These are phyloP conservation scores for Dothistroma septosporum DNA, from an alignment of 2,329 filamentous ascomycete genomes.

Conservation along the genomic window DNA sequence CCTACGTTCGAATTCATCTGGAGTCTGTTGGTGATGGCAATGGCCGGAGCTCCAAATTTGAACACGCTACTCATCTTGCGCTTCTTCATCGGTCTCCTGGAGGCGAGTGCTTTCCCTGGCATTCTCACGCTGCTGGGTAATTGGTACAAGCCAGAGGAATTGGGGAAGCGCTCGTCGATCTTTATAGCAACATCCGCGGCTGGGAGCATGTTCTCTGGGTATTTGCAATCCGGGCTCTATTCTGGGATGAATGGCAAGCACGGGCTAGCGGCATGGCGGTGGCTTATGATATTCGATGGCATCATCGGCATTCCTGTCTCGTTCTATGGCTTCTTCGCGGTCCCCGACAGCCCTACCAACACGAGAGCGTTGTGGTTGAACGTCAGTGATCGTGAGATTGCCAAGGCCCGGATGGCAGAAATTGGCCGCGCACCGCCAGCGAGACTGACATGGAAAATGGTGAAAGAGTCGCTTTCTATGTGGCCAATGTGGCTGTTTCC, in stretches of 20 bases:
- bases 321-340: slow-evolving; percentile 16
- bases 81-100: slow-evolving; percentile 9
- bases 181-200: slow-evolving; percentile 16
- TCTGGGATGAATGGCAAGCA: slow-evolving; percentile 15
- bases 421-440: slow-evolving; percentile 13
- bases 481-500: slow-evolving; percentile 19
- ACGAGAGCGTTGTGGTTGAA: slow-evolving; percentile 16
- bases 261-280: slow-evolving; percentile 17
- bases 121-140: slow-evolving; percentile 6
- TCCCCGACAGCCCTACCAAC: slow-evolving; percentile 16
- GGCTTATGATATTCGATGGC: slow-evolving; percentile 20
- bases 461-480: slow-evolving; percentile 10
- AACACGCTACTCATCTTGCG: slow-evolving; percentile 1
- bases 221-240: slow-evolving; percentile 19
- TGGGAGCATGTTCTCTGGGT: slow-evolving; percentile 19
- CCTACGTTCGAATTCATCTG: slow-evolving; percentile 5
- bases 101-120: slow-evolving; percentile 5
- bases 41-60: slow-evolving; percentile 2
- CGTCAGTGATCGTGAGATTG: slow-evolving; percentile 12
- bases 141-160: slow-evolving; percentile 16
- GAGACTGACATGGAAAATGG: slow-evolving; percentile 13
- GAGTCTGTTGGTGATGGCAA: slow-evolving; percentile 6
- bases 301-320: slow-evolving; percentile 17
- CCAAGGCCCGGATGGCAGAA: slow-evolving; percentile 13
- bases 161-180: slow-evolving; percentile 17